A percentile compares a stretch with the other conserved stretches of the same genome.
Conservation (phyloP, 345 rosid genomes). For the Physaria fendleri region DNA sequence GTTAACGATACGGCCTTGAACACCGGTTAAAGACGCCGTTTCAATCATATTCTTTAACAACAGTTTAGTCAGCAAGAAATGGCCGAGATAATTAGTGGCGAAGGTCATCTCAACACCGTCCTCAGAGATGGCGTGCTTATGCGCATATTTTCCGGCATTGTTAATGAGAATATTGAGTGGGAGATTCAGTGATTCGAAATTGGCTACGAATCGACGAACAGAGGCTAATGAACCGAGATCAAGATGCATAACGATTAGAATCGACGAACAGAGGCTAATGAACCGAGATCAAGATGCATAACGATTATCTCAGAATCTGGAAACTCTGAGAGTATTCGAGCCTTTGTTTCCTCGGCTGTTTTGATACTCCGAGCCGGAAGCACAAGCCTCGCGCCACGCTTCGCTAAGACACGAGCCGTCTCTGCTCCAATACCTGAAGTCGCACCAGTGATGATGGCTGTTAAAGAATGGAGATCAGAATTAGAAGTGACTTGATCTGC, state of each 20-base stretch:
- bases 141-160: conserved; percentile 84
- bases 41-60: conserved; percentile 57
- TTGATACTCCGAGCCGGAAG: conserved; percentile 77
- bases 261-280: conserved; percentile 75
- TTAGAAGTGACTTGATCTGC: conserved; percentile 62
- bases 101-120: conserved; percentile 98
- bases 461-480: conserved; percentile 17
- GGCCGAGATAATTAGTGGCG: conserved; percentile 90
- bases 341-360: conserved; percentile 77
- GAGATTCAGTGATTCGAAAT: conserved; percentile 62
- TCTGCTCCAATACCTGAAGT: conserved; percentile 98
- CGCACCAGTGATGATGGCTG: conserved; percentile 41
- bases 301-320: conserved; percentile 60
- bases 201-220: conserved; percentile 52
- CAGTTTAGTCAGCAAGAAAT: conserved; percentile 71
- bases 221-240: conserved; percentile 88
- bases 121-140: conserved; percentile 70
- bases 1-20: conserved; percentile 79
- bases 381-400: conserved; percentile 73
- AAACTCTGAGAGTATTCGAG: conserved; percentile 61
- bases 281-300: conserved; percentile 90
- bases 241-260: conserved; percentile 70
- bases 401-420: conserved; percentile 82
- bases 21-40: conserved; percentile 56
- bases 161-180: conserved; percentile 92